Base-by-base conservation (phyloP, 768 basidiomycete species). In the Boletus sensibilis region DNA sequence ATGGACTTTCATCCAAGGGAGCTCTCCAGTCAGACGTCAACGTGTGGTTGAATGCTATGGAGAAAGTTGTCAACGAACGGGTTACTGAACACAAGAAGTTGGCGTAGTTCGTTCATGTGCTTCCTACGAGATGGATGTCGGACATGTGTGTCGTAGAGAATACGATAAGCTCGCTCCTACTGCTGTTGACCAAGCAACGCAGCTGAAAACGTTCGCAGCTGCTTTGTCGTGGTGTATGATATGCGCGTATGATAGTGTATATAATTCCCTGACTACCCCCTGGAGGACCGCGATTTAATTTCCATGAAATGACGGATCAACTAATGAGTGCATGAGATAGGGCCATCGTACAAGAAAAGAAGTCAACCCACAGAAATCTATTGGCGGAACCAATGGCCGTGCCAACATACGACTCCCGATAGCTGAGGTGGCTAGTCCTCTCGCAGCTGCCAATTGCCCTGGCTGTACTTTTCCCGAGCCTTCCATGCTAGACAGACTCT, bases 11-110 rank as follows among this genome's bases (percentile, higher is more conserved):
- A 14, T 33, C 52, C 23, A 55, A 56, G 12, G 48, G 58, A 5
- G 33, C 45, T 40, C 53, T 61, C 42, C 63, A 39, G 40, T 71
- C 72, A 25, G 61, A 73, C 50, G 80, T 94, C 14, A 84, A 85
- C 56, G 64, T 78, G 10, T 98, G 95, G 95, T 72, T 98, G 38
- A 80, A 85, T 20, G 94, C 91, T 2, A 92, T 98, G 86, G 84
- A 87, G 51, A 83, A 77, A 56, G 88, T 90, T 25, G 83, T 97
- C 18, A 65, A 72, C 42, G 81, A 84, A 43, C 82, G 86, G 44
- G 76, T 74, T 1, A 73, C 72, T 21, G 85, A 87, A 55, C 74
- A 79, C 16, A 78, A 79, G 58, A 79, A 75, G 29, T 62, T 89
- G 53, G 65, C 60, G 18, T 72, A 72, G 54, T 53, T 40, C 37